phyloP scores from a whole-genome alignment of 495 filamentous ascomycete genomes.

The Daldinia loculata region DNA sequence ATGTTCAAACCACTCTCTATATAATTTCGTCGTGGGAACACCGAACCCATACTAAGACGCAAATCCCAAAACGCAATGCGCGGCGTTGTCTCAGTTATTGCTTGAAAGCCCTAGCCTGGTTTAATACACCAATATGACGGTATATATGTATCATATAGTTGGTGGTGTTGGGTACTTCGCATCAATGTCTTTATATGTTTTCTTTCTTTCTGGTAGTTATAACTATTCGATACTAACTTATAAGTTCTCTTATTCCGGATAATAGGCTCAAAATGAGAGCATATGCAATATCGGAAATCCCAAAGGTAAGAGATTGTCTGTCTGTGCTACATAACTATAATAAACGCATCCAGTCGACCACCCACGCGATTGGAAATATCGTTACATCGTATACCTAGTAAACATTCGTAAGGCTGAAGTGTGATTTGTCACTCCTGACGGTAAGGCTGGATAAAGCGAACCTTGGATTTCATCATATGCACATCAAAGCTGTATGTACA shows the following conservation, averaged over 20 bases:
- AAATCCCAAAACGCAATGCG: too few relatives aligned
- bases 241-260: not conserved
- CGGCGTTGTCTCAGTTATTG: not conserved
- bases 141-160: not conserved
- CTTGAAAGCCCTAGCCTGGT: not conserved
- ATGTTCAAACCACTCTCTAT: not conserved
- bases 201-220: not conserved
- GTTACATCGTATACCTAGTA: not conserved
- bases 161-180: too few relatives aligned
- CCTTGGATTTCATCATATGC: not conserved
- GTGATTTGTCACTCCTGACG: conserved; percentile 1
- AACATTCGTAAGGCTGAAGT: not conserved
- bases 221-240: not conserved
- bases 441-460: conserved; percentile 3
- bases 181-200: not conserved
- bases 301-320: not conserved
- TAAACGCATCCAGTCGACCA: not conserved
- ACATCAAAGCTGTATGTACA: not conserved
- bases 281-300: not conserved
- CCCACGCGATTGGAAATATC: not conserved
- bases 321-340: not conserved
- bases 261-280: not conserved
- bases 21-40: not conserved
- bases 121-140: not conserved
- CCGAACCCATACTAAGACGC: not conserved